phyloP scores from a whole-genome alignment of 768 basidiomycete species.

The Tephrocybe sp. region DNA sequence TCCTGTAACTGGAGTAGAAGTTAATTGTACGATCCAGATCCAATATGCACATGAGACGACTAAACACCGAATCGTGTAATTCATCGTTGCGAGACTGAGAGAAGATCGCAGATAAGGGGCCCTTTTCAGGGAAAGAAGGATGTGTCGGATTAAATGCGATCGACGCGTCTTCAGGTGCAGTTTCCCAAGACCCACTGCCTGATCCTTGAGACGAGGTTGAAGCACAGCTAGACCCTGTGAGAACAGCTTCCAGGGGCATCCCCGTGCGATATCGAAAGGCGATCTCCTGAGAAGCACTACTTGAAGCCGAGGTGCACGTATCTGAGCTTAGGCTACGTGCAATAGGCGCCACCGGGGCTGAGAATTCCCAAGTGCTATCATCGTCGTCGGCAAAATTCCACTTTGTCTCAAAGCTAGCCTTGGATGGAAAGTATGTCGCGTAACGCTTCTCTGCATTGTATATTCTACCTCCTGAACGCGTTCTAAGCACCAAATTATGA shows the following conservation, averaged over 20 bases:
- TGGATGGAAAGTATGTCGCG: constrained; percentile 33
- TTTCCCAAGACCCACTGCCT: constrained; percentile 16
- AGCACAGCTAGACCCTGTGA: constrained; percentile 16
- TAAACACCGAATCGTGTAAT: constrained; percentile 40
- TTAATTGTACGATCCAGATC: neutral
- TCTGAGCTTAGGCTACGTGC: constrained; percentile 24
- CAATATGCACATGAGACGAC: neutral
- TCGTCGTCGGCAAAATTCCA: constrained; percentile 24
- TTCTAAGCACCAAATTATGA: neutral
- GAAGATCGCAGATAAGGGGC: constrained; percentile 23
- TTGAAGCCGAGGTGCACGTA: constrained; percentile 23
- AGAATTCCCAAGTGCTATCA: constrained; percentile 37
- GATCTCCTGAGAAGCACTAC: constrained; percentile 42
- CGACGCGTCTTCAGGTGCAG: too few species aligned
- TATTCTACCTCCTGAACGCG: constrained; percentile 4
- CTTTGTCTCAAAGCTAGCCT: constrained; percentile 20
- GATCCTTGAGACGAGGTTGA: constrained; percentile 8
- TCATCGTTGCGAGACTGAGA: constrained; percentile 32
- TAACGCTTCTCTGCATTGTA: constrained; percentile 30
- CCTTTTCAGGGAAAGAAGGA: constrained; percentile 16
- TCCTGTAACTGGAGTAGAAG: constrained; percentile 32
- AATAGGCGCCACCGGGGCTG: constrained; percentile 25
- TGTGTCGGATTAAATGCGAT: constrained; percentile 13
- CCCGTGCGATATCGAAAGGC: constrained; percentile 37
- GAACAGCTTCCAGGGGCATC: constrained; percentile 22